phyloP scores from a whole-genome alignment of 2,329 filamentous ascomycete genomes.

The Phaeosphaeriaceae sp. region DNA sequence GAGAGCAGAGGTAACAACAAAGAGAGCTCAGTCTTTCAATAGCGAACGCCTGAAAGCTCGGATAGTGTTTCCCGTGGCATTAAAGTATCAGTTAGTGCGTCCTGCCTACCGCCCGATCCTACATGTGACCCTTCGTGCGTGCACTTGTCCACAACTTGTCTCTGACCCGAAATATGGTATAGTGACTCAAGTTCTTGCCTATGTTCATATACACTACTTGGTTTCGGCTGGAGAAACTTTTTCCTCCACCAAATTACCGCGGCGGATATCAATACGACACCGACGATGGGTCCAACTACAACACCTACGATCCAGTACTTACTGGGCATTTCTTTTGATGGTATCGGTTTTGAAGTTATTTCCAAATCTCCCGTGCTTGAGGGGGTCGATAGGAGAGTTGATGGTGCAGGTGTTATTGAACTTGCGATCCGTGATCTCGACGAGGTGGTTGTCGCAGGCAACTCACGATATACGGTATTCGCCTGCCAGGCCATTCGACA shows the following conservation, averaged over 20 bases:
- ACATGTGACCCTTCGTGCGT: neutral
- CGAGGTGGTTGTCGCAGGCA: neutral
- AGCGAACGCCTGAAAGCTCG: neutral
- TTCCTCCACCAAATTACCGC: constrained; percentile 1
- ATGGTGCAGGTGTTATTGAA: neutral
- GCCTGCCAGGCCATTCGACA: neutral
- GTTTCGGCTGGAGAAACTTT: too few species aligned
- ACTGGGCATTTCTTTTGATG: neutral
- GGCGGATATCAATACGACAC: neutral
- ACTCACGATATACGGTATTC: neutral
- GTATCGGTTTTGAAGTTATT: neutral
- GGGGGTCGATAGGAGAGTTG: neutral
- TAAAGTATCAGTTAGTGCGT: neutral
- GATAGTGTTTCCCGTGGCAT: neutral
- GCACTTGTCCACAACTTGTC: neutral
- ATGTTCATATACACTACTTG: neutral
- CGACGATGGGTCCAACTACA: neutral
- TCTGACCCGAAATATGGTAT: neutral
- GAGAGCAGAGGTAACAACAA: too few species aligned
- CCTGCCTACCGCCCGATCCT: neutral
- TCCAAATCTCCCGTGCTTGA: neutral
- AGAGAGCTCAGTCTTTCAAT: neutral
- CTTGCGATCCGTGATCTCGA: neutral
- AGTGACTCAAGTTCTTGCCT: neutral
- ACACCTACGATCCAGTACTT: constrained; percentile 5